Evolutionary conservation across 2,329 filamentous ascomycete genomes (phyloP).

Genomic region (Ciborinia camelliae): DNA sequence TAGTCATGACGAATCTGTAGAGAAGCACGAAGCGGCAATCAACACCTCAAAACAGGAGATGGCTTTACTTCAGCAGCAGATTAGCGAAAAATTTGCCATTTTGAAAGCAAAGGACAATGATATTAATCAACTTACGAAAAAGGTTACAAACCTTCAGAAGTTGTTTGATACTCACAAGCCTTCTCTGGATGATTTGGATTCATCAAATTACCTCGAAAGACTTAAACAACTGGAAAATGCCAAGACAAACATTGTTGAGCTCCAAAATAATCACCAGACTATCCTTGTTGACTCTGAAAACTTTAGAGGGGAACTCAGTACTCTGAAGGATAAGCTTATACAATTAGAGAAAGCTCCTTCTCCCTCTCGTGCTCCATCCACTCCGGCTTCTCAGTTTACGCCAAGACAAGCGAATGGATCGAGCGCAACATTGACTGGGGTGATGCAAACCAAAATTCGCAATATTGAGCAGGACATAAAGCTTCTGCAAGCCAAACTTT

Average conservation of each 20-base stretch:
- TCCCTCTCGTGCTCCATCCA: not conserved
- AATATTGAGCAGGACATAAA: not conserved
- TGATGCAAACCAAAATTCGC: not conserved
- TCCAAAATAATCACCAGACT: not conserved
- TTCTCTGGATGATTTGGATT: not conserved
- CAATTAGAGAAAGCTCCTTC: not conserved
- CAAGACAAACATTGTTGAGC: not conserved
- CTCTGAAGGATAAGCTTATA: not conserved
- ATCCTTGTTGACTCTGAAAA: not conserved
- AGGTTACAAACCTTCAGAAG: not conserved
- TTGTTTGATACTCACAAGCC: not conserved
- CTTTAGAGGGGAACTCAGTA: not conserved
- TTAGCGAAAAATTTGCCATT: not conserved
- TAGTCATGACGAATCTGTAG: not conserved
- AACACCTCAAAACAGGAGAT: not conserved
- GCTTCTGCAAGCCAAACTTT: not conserved
- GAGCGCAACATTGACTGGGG: not conserved
- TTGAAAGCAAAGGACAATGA: not conserved
- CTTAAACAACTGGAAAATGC: not conserved
- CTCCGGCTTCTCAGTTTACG: not conserved
- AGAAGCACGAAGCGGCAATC: not conserved
- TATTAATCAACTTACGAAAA: not conserved
- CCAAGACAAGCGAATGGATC: not conserved
- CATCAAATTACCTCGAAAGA: not conserved
- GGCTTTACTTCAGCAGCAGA: not conserved